A percentile compares a stretch with the other conserved stretches of the same genome.
Conservation (phyloP, 2,329 filamentous ascomycete genomes). For the Colletotrichum sp. region DNA sequence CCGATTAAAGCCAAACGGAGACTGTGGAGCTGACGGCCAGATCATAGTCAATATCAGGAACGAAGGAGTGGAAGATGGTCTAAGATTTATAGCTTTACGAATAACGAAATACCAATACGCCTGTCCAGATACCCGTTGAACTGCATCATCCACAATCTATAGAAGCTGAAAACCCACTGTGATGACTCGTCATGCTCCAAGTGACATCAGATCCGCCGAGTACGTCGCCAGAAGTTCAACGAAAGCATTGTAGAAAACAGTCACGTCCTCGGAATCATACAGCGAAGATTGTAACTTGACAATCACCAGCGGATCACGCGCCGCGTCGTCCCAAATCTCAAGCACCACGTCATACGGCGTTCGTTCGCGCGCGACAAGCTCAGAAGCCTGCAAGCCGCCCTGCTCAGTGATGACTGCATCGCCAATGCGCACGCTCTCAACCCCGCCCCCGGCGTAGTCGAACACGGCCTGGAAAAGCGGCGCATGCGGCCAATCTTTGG, state of each 20-base stretch:
- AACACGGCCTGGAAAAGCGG: constrained; percentile 1
- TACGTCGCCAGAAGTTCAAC: not conserved
- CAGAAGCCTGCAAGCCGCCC: not conserved
- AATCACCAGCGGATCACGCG: not conserved
- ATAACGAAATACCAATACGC: not conserved
- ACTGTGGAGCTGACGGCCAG: not conserved
- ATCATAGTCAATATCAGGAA: not conserved
- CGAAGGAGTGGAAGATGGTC: accelerated
- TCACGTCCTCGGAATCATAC: not conserved
- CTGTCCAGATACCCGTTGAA: accelerated
- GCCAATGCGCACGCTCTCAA: not conserved
- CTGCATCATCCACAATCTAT: not conserved
- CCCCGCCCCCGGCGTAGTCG: not conserved
- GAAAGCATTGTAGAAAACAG: not conserved
- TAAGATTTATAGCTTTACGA: not conserved
- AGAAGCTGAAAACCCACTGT: not conserved
- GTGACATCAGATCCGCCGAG: not conserved
- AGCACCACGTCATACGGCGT: constrained; percentile 5
- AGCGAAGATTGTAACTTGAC: not conserved
- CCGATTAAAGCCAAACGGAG: not conserved
- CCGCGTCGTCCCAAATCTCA: not conserved
- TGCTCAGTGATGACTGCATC: not conserved
- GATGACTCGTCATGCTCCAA: not conserved
- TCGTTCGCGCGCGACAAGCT: not conserved
- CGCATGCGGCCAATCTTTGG: not conserved